Base-by-base conservation (phyloP, 2,329 filamentous ascomycete species). In the Herpomyces periplanetae region DNA sequence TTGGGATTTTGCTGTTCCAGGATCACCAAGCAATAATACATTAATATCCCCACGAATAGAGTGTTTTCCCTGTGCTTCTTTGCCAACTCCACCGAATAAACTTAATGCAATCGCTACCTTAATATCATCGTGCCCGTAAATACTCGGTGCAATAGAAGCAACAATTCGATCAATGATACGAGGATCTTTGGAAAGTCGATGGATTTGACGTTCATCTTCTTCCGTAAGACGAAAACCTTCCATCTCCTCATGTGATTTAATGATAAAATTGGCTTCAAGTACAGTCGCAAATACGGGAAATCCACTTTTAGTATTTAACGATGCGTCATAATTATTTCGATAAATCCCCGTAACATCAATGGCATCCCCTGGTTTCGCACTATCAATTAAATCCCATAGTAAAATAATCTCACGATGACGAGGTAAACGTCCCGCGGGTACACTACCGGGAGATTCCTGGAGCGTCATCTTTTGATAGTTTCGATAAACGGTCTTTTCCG, bases 261-360 rank as follows among this genome's bases (percentile, higher is more conserved):
- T 61, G 3, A 91, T 58, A 28, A 96, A 73, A 40, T 96, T 96
- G 11, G 84, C 84, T 39, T 96, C 80, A 3, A 96, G 51, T 23
- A 96, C 80, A 0, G 80, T 96, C 3, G 80, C 75, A 38, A 96
- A 96, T 13, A 96, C 80, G 0, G 80, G 80, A 42, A 96, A 91
- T 3, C 80, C 80, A 34, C 91, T 96, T 33, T 80, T 75, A 44
- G 88, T 91, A 43, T 96, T 96, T 21, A 96, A 51, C 30, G 85
- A 69, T 3, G 80, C 73, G 35, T 91, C 75, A 33, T 88, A 96
- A 42, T 84, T 91, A 46, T 96, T 96, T 30, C 71, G 62, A 42
- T 96, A 96, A 29, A 87, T 66, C 26, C 80, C 80, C 4, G 73
- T 91, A 5, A 96, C 60, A 34, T 96, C 80, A 22, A 96, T 73